These are phyloP conservation scores for Cryptococcus floricola DNA, from an alignment of 1,284 basidiomycete genomes.

Conservation along the genomic window DNA sequence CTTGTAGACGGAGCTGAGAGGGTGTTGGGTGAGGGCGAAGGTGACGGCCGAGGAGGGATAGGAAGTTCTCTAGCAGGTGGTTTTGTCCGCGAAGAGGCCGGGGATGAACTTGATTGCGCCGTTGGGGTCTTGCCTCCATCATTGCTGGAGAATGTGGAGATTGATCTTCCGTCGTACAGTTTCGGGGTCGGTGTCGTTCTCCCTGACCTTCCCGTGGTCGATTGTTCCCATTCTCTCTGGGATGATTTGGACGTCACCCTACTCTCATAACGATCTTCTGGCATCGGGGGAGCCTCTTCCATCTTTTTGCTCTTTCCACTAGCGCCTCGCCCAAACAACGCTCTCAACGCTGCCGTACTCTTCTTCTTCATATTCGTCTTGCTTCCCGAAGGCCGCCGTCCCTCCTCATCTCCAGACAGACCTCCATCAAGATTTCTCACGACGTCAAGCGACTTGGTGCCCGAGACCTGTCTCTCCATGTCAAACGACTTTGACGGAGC, in stretches of 20 bases:
- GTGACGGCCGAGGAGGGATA: neutral
- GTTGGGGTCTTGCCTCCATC: neutral
- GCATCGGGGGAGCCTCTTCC: constrained; percentile 29
- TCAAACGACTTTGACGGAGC: neutral
- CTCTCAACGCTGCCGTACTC: constrained; percentile 44
- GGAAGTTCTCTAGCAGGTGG: neutral
- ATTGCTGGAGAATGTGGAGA: too few species aligned
- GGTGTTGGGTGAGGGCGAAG: neutral
- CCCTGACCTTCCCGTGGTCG: too few species aligned
- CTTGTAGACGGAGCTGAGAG: neutral
- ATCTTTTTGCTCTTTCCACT: constrained; percentile 51
- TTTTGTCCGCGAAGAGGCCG: neutral
- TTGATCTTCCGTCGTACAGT: neutral
- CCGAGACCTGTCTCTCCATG: neutral
- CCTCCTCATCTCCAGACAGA: constrained; percentile 5
- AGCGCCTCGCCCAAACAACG: constrained; percentile 46
- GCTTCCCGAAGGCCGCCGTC: constrained; percentile 25
- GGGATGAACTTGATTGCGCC: neutral
- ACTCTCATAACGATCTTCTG: neutral
- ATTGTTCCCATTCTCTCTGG: too few species aligned
- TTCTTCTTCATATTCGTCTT: constrained; percentile 34
- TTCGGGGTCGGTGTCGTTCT: neutral
- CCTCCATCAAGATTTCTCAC: neutral
- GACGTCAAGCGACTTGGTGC: neutral
- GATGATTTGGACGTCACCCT: too few species aligned